phyloP scores from a whole-genome alignment of 2,329 filamentous ascomycete species.

The Talaromyces amestolkiae region DNA sequence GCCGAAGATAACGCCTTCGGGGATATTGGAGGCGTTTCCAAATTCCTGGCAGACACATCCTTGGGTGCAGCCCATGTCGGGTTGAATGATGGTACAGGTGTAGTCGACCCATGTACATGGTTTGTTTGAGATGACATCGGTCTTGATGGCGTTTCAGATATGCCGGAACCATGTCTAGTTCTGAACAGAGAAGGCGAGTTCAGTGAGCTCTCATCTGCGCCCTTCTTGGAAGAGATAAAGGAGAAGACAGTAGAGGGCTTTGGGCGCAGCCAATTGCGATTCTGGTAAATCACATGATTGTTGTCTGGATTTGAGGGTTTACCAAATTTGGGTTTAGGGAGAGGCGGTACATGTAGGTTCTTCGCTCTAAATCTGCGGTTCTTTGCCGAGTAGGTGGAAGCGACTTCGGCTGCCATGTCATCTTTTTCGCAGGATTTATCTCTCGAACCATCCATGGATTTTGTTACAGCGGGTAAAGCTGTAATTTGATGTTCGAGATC shows the following conservation, averaged over 20 bases:
- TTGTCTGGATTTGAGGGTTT: neutral
- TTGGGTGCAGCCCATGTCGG: constrained; percentile 3
- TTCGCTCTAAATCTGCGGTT: constrained; percentile 16
- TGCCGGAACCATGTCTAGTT: neutral
- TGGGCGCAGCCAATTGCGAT: constrained; percentile 10
- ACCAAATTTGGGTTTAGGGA: constrained; percentile 6
- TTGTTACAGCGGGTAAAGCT: constrained; percentile 28
- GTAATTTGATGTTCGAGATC: constrained; percentile 27
- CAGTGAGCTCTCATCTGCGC: neutral
- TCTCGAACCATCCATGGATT: constrained; percentile 7
- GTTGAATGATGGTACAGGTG: constrained; percentile 4
- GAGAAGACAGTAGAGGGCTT: constrained; percentile 15
- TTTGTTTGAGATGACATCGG: constrained; percentile 7
- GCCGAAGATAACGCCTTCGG: neutral
- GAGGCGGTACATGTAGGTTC: neutral
- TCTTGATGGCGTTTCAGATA: neutral
- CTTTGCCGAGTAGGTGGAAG: constrained; percentile 15
- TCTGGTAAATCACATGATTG: constrained; percentile 12
- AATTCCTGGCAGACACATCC: neutral
- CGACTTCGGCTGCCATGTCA: constrained; percentile 16
- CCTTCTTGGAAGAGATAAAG: constrained; percentile 17
- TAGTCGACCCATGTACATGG: neutral
- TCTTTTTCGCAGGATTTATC: neutral
- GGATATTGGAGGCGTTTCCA: constrained; percentile 11
- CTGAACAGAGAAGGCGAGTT: constrained; percentile 2